These are phyloP conservation scores for Pyrenophora seminiperda DNA, from an alignment of 2,329 filamentous ascomycete species.

Conservation along the genomic window DNA sequence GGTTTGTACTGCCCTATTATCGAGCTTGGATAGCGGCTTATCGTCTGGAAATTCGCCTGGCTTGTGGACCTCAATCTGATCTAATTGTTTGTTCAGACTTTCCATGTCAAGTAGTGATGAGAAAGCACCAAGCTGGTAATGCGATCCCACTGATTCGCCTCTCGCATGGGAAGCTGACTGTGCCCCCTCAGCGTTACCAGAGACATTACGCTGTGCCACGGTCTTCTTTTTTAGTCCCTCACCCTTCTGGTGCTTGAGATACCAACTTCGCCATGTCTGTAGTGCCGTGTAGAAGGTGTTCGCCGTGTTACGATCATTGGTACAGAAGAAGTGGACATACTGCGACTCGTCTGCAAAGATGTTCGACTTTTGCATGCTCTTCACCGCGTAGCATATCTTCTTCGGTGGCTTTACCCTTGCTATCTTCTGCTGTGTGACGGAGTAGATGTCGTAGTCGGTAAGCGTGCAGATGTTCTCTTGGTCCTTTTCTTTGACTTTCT, in stretches of 20 bases:
- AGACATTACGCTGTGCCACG: slow-evolving; percentile 30
- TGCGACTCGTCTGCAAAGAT: slow-evolving; percentile 83
- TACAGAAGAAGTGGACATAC: slow-evolving; percentile 91
- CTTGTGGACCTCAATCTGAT: slow-evolving; percentile 31
- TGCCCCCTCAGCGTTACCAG: slow-evolving; percentile 23
- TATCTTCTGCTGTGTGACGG: slow-evolving; percentile 69
- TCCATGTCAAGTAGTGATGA: slow-evolving; percentile 69
- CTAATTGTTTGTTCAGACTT: slow-evolving; percentile 57
- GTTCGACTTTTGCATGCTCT: slow-evolving; percentile 86
- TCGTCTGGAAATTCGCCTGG: slow-evolving; percentile 36
- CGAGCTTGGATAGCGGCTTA: slow-evolving; percentile 29
- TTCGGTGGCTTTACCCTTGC: slow-evolving; percentile 82
- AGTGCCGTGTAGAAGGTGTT: slow-evolving; percentile 72
- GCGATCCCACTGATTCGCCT: slow-evolving; percentile 52
- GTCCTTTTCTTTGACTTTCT: slow-evolving; percentile 64
- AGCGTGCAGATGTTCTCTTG: slow-evolving; percentile 76
- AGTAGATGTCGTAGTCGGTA: slow-evolving; percentile 91
- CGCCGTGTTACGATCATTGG: slow-evolving; percentile 71
- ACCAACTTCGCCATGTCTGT: slow-evolving; percentile 90
- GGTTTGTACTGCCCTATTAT: slow-evolving; percentile 38
- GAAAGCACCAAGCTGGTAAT: slow-evolving; percentile 69
- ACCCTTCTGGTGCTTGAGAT: slow-evolving; percentile 75
- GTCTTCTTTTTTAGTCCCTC: slow-evolving; percentile 54
- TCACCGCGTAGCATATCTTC: slow-evolving; percentile 83
- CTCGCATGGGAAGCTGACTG: slow-evolving; percentile 33